Evolutionary conservation across 495 filamentous ascomycete species (phyloP), one percentile per base, ranked within the genome.

Genomic region (Aspergillus avenaceus): DNA sequence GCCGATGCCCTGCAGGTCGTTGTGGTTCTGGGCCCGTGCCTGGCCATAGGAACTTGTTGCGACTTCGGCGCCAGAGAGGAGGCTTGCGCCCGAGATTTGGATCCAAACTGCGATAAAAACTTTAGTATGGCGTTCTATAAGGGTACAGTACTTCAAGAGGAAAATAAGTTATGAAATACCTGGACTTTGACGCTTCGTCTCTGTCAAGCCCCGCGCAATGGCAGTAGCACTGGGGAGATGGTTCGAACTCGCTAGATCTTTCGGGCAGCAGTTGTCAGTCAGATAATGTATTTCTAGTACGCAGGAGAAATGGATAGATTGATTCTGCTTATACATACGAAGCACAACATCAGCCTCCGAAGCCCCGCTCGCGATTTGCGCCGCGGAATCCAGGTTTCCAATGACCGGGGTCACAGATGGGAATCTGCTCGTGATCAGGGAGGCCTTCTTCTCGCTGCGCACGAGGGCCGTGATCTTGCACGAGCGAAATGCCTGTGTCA

Each of bases 381-480:
- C 45, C 28, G 54, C 62, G 3, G 49, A 52, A 49, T 75, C 75
- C 13, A 76, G 60, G 53, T 63, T 60, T 4, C 75, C 72, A 24
- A 67, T 60, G 8, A 77, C 52, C 16, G 66, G 62, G 12, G 63
- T 65, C 25, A 75, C 56, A 5, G 61, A 62, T 6, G 75, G 65
- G 46, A 70, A 73, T 23, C 58, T 55, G 25, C 66, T 67, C 8
- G 75, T 73, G 22, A 90, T 68, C 28, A 59, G 57, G 21, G 82
- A 73, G 44, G 76, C 83, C 50, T 80, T 82, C 47, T 73, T 71
- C 36, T 74, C 67, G 50, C 78, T 78, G n/a, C 85, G 78, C 22
- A 84, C 82, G 13, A 87, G 66, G 19, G 76, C 66, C 5, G 78
- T 78, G 58, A 81, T 77, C 26, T 81, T 72, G 45, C 74, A 80